Evolutionary conservation across 2,329 filamentous ascomycete genomes (phyloP).

Genomic region (Delphinella strobiligena): DNA sequence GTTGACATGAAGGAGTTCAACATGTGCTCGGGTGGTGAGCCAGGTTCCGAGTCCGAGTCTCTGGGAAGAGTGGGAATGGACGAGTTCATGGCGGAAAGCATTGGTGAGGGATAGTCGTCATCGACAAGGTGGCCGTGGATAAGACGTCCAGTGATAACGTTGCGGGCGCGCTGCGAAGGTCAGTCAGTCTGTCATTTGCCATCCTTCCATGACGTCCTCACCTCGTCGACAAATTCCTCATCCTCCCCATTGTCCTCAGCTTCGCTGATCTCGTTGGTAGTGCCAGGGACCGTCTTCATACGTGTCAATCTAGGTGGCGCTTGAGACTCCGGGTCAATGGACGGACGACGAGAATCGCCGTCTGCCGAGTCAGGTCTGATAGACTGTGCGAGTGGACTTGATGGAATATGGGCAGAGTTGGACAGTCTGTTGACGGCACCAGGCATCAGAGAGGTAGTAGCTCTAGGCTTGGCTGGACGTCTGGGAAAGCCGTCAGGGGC

Average conservation of each 20-base stretch:
- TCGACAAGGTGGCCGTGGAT: conserved; percentile 93
- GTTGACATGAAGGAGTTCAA: conserved; percentile 69
- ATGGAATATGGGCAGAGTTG: conserved; percentile 14
- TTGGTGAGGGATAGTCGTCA: conserved; percentile 77
- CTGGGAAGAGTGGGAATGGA: conserved; percentile 39
- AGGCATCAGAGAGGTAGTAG: conserved; percentile 12
- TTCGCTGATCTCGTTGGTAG: neutral
- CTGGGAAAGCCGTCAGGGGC: conserved; percentile 2
- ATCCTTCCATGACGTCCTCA: too few species aligned
- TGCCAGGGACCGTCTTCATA: neutral
- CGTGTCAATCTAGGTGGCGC: neutral
- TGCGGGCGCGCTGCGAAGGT: conserved; percentile 51
- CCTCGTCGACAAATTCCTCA: neutral
- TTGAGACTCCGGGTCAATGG: too few species aligned
- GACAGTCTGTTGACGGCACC: conserved; percentile 13
- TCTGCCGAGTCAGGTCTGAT: conserved; percentile 18
- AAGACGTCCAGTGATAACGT: conserved; percentile 83
- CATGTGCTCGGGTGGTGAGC: conserved; percentile 67
- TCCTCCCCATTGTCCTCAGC: neutral
- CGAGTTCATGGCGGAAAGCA: conserved; percentile 51
- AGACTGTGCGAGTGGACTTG: conserved; percentile 21
- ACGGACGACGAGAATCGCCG: neutral
- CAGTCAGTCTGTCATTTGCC: too few species aligned
- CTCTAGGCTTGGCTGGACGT: conserved; percentile 10
- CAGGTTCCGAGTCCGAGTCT: conserved; percentile 26